A percentile compares a stretch with the other conserved stretches of the same genome.
phyloP scores from a whole-genome alignment of 176 grass and related monocot species.

The Oryza longistaminata region DNA sequence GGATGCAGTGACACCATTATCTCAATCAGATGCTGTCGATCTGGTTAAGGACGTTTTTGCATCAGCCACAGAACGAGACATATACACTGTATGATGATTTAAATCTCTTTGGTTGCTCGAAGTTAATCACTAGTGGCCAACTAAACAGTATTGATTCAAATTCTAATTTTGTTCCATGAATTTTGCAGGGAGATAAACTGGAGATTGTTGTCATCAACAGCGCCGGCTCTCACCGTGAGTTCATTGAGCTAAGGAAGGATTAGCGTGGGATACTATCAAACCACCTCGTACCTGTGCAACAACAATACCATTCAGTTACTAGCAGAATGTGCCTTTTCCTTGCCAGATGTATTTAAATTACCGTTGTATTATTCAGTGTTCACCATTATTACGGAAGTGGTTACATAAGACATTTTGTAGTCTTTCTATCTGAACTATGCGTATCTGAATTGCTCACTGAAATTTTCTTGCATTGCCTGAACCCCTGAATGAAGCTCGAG shows the following conservation, averaged over 20 bases:
- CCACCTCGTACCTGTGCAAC: not conserved
- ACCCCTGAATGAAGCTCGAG: not conserved
- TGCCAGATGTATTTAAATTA: slow-evolving; percentile 8
- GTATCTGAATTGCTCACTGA: not conserved
- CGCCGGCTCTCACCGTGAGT: slow-evolving; percentile 42
- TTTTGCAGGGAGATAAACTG: slow-evolving; percentile 62
- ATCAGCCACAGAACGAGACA: slow-evolving; percentile 71
- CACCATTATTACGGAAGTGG: not conserved
- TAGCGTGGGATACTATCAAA: not conserved
- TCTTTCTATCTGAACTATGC: not conserved
- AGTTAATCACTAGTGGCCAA: not conserved
- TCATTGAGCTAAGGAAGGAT: slow-evolving; percentile 64
- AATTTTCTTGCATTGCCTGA: not conserved
- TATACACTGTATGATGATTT: slow-evolving; percentile 58
- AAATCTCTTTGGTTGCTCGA: not conserved
- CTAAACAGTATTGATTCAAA: not conserved
- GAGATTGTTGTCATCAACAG: slow-evolving; percentile 65
- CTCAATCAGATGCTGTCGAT: slow-evolving; percentile 68
- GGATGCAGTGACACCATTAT: slow-evolving; percentile 64
- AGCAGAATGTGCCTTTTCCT: not conserved
- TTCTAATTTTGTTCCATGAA: not conserved
- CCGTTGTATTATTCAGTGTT: not conserved
- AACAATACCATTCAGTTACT: not conserved
- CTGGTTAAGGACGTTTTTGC: slow-evolving; percentile 76
- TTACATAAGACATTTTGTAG: not conserved